Percentiles rank a stretch among this genome's conserved stretches.
Evolutionary conservation across 1,284 basidiomycete genomes (phyloP).

Genomic region (Abortiporus biennis): DNA sequence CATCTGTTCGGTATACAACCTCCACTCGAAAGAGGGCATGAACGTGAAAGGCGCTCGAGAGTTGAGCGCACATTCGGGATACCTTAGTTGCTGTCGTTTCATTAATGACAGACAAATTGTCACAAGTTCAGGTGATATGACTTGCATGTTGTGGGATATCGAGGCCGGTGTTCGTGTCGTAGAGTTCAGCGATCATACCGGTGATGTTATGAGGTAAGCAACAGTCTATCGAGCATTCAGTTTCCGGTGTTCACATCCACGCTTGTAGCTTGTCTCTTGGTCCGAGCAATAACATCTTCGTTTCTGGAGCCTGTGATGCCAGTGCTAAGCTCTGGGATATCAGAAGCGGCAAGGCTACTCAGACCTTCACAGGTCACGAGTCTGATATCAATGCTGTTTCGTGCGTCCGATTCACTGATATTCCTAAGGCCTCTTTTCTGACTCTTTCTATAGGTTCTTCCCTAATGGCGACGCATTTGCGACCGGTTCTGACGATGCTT

Average conservation of each 20-base stretch:
- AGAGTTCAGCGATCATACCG: slow-evolving; percentile 98
- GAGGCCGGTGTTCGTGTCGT: slow-evolving; percentile 93
- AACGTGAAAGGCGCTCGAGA: slow-evolving; percentile 82
- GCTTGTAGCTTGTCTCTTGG: slow-evolving; percentile 81
- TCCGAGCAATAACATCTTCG: slow-evolving; percentile 93
- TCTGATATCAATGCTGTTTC: slow-evolving; percentile 99
- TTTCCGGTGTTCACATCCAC: slow-evolving; percentile 10
- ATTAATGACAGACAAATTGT: slow-evolving; percentile 98
- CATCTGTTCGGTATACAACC: slow-evolving; percentile 96
- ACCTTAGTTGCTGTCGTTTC: slow-evolving; percentile 97
- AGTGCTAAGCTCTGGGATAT: slow-evolving; percentile 99
- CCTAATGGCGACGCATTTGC: slow-evolving; percentile 98
- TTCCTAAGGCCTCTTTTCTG: no score
- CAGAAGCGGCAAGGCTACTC: slow-evolving; percentile 91
- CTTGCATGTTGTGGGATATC: slow-evolving; percentile 99
- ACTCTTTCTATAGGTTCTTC: slow-evolving; percentile 73
- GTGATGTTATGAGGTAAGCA: slow-evolving; percentile 95
- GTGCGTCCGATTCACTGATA: slow-evolving; percentile 39
- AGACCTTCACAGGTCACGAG: slow-evolving; percentile 98
- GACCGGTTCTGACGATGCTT: slow-evolving; percentile 98
- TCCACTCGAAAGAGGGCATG: slow-evolving; percentile 70
- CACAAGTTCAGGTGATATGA: slow-evolving; percentile 98
- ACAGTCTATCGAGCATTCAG: slow-evolving; percentile 10
- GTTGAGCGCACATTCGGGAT: slow-evolving; percentile 94
- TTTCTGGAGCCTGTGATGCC: slow-evolving; percentile 97